Evolutionary conservation across 2,329 filamentous ascomycete species (phyloP).

Genomic region (Ophiocordyceps australis): DNA sequence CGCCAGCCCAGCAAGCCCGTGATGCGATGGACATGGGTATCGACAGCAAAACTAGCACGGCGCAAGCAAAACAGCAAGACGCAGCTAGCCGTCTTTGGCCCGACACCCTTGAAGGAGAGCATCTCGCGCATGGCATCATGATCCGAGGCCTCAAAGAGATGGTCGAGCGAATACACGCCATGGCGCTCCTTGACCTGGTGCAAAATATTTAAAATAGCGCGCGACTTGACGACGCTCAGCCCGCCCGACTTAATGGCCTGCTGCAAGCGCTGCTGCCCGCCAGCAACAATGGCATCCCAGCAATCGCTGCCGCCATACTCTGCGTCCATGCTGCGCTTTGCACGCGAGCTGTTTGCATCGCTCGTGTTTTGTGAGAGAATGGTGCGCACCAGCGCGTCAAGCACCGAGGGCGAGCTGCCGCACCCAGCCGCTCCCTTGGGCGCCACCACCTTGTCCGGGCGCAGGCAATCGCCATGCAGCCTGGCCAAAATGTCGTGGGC

Average conservation of each 20-base stretch:
- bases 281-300: constrained; percentile 21
- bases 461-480: constrained; percentile 44
- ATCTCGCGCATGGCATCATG: constrained; percentile 31
- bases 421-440: constrained; percentile 48
- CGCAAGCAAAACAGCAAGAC: constrained; percentile 31
- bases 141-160: constrained; percentile 22
- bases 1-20: constrained; percentile 30
- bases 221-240: constrained; percentile 53
- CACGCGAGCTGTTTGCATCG: constrained; percentile 37
- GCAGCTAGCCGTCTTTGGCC: constrained; percentile 34
- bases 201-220: constrained; percentile 51
- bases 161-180: constrained; percentile 27
- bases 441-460: constrained; percentile 41
- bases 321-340: constrained; percentile 28
- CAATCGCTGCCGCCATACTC: constrained; percentile 22
- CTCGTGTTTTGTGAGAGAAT: constrained; percentile 35
- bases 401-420: constrained; percentile 28
- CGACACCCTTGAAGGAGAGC: constrained; percentile 29
- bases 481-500: constrained; percentile 47
- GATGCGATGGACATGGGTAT: constrained; percentile 32
- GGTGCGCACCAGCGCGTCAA: constrained; percentile 32
- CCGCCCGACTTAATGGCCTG: constrained; percentile 56
- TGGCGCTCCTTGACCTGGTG: constrained; percentile 35
- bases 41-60: constrained; percentile 29
- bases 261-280: constrained; percentile 20